Percentiles rank a stretch among this genome's conserved stretches.
Evolutionary conservation across 768 basidiomycete genomes (phyloP).

Genomic region (Leccinum arenicola): DNA sequence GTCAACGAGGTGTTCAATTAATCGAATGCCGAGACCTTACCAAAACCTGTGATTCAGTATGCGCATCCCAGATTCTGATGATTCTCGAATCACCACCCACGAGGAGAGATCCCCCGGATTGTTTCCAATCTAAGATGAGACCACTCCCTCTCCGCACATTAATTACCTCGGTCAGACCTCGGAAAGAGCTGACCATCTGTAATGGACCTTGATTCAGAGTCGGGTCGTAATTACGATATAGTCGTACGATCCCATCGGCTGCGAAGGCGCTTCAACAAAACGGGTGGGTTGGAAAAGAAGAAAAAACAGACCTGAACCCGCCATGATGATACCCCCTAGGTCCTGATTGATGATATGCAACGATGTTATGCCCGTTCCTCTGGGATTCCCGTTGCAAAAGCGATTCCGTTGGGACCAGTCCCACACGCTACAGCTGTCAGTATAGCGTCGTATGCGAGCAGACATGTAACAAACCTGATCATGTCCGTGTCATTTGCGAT

Average conservation of each 20-base stretch:
- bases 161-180: slow-evolving; percentile 77
- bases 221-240: slow-evolving; percentile 91
- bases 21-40: slow-evolving; percentile 41
- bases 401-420: slow-evolving; percentile 86
- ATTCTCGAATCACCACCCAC: slow-evolving; percentile 88
- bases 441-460: neutral
- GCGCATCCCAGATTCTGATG: slow-evolving; percentile 94
- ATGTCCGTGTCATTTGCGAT: slow-evolving; percentile 83
- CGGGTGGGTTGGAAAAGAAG: neutral
- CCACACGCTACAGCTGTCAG: slow-evolving; percentile 64
- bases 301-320: slow-evolving; percentile 68
- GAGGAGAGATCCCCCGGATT: slow-evolving; percentile 79
- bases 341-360: slow-evolving; percentile 95
- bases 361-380: slow-evolving; percentile 80
- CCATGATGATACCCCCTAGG: slow-evolving; percentile 84
- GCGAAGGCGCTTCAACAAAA: slow-evolving; percentile 5
- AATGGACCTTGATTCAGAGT: slow-evolving; percentile 66
- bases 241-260: slow-evolving; percentile 91
- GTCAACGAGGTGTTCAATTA: neutral
- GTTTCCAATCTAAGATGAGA: slow-evolving; percentile 91
- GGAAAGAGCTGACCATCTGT: slow-evolving; percentile 93
- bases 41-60: slow-evolving; percentile 74
- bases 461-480: slow-evolving; percentile 58
- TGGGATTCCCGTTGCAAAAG: slow-evolving; percentile 88
- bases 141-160: slow-evolving; percentile 77